Base-by-base conservation (phyloP, 2,329 filamentous ascomycete species). In the Colletotrichum euphorbiae region DNA sequence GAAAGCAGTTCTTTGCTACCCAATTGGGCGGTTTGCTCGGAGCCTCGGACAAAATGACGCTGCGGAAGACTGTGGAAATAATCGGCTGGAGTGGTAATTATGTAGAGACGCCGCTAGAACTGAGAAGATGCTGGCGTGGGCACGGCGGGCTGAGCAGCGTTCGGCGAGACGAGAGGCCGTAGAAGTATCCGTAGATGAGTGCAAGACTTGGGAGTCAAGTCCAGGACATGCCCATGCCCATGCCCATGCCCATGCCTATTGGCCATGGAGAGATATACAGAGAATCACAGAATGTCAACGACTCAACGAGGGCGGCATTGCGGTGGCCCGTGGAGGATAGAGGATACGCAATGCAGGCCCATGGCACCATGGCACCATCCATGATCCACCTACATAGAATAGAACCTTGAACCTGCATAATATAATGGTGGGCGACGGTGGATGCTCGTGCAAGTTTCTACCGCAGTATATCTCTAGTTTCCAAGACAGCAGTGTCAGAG, bases 391-490 rank as follows among this genome's bases (percentile, higher is more conserved):
- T 24, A 60, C 33, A 11, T 11, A 11, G 6, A 51, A 11, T 11
- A 11, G 6, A 51, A 55, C 24, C 24, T 24, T 4, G 24, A 57
- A 45, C 28, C 42, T 50, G 64, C 59, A 24, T 24, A 24, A 57
- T 38, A 67, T 67, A 43, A 57, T 38, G 43, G 43, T 52, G 48
- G 48, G 28, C 48, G 48, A 52, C 48, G 36, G 42, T 56, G 43
- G 59, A 46, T 45, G 62, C 51, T 38, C 28, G 48, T 21, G 58
- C 48, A 42, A 62, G 50, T 56, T 63, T 50, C 31, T 13, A 15
- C 8, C 52, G 12, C 52, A 17, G n/a, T n/a, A 19, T 21, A 6
- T 36, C 11, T 17, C 21, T 51, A 17, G 48, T 28, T n/a, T 33
- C n/a, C 24, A 36, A 9, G 48, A 17, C 48, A n/a, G 28, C 48